These are phyloP conservation scores for Pyronema omphalodes DNA, from an alignment of 495 filamentous ascomycete species.

Conservation along the genomic window DNA sequence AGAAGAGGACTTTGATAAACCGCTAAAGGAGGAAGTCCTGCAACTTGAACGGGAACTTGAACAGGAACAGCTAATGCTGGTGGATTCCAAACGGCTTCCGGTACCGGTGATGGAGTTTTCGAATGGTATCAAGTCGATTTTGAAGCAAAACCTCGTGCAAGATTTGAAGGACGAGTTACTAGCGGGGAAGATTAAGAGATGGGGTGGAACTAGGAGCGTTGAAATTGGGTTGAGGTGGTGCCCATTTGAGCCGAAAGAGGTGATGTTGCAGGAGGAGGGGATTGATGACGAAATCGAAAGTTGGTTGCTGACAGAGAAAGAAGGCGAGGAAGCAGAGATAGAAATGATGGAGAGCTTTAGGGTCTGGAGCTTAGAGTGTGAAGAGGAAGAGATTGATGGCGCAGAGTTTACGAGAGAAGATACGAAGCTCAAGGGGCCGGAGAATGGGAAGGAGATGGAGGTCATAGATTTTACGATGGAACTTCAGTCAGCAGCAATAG, in stretches of 20 bases:
- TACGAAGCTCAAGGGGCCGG: too few species aligned
- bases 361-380: background rate
- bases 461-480: too few species aligned
- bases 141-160: slow-evolving; percentile 23
- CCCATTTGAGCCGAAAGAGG: slow-evolving; percentile 7
- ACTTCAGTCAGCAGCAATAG: too few species aligned
- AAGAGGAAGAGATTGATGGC: background rate
- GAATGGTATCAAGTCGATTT: too few species aligned
- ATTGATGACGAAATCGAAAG: slow-evolving; percentile 13
- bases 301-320: background rate
- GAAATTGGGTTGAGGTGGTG: slow-evolving; percentile 16
- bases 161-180: slow-evolving; percentile 35
- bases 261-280: slow-evolving; percentile 4
- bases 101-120: slow-evolving; percentile 46
- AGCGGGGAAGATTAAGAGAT: slow-evolving; percentile 21
- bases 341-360: background rate
- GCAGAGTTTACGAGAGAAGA: too few species aligned
- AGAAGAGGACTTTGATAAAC: background rate
- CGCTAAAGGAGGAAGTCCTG: background rate
- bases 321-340: background rate
- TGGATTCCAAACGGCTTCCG: slow-evolving; percentile 36
- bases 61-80: slow-evolving; percentile 43
- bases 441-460: too few species aligned
- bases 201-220: slow-evolving; percentile 8
- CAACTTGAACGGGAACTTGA: slow-evolving; percentile 27